Base-by-base conservation (phyloP, 176 grass and related monocot genomes). In the Urochloa ruziziensis region DNA sequence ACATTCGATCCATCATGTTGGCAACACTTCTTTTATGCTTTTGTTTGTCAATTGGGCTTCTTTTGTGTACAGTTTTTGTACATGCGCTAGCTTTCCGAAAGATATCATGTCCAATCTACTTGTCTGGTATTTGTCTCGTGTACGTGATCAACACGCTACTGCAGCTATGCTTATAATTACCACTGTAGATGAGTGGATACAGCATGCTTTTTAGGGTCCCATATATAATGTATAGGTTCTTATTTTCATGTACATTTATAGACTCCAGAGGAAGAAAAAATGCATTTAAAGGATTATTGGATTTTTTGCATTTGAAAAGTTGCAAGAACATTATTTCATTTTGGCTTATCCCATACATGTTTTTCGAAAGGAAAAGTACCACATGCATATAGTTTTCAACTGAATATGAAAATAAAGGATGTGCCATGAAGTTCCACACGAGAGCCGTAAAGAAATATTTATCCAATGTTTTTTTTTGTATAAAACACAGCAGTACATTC, bases 21-120 rank as follows among this genome's bases (percentile, higher is more conserved):
- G 77, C 8, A 27, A 64, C 34, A 25, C 67, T 71, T 79, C n/a
- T n/a, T 63, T 39, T 62, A 40, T 56, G 17, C 34, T 62, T 51
- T 76, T 67, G 10, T 23, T 27, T 65, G 19, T 66, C 49, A 23
- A 27, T 57, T 47, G 3, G 43, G 19, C 65, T 10, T 82, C 29
- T 42, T 68, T 78, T 61, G 40, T 60, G 52, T 37, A 79, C 27
- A 36, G 8, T 70, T 70, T 61, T 32, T 85, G 63, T 8, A 49
- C 56, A 36, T 70, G 64, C 35, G 64, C 35, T n/a, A n/a, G 28
- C 74, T 79, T 79, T 86, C 34, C 53, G 24, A 59, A 76, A 86
- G 84, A 34, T 78, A 85, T 85, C 78, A 86, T 75, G 85, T 81
- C 61, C 47, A 81, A 56, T 87, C 70, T 78, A 60, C 30, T 62